Base-by-base conservation (phyloP, 2,329 filamentous ascomycete species). In the Penicillium griseofulvum region DNA sequence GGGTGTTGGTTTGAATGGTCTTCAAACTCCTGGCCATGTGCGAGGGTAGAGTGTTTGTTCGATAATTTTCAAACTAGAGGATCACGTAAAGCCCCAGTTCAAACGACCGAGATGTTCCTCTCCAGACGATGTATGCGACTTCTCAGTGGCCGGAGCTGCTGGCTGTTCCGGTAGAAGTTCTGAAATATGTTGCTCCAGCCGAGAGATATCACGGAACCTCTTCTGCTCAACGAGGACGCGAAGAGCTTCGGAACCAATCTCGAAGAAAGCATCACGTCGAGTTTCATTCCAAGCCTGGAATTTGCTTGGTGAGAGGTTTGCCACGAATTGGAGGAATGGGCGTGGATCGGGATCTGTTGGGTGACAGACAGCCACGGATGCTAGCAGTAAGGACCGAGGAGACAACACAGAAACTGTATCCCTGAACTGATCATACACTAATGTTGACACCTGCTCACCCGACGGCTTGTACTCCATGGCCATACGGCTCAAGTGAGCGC, bases 201-300 rank as follows among this genome's bases (percentile, higher is more conserved):
- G 59, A 28, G 66, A 61, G 22, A 69, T 72, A 45, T 72, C 64
- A 34, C 57, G 58, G 43, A 65, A 60, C 9, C 65, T 61, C 34
- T 68, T 66, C 50, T 68, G 68, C 16, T 74, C 68, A 26, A 73
- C 61, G 39, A 73, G 64, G 22, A 77, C 50, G 28, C 70, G 68
- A n/a, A 77, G 68, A 7, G 69, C 74, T 46, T 75, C 70, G 34
- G 75, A 70, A 10, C 70, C 65, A n/a, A 69, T 64, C 2, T 62
- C 64, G 37, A 75, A 62, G 41, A 74, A 64, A 33, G 60, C 57
- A 49, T 69, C 70, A 19, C 66, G 67, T 22, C 65, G 58, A 17
- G 36, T 28, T 14, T 63, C 52, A 29, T 55, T 55, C 60, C 58
- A 67, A 9, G 53, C 43, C 19, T 62, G 57, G 19, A 67, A 54